Base-by-base conservation (phyloP, 208 protist species). In the Crithidia brevicula region DNA sequence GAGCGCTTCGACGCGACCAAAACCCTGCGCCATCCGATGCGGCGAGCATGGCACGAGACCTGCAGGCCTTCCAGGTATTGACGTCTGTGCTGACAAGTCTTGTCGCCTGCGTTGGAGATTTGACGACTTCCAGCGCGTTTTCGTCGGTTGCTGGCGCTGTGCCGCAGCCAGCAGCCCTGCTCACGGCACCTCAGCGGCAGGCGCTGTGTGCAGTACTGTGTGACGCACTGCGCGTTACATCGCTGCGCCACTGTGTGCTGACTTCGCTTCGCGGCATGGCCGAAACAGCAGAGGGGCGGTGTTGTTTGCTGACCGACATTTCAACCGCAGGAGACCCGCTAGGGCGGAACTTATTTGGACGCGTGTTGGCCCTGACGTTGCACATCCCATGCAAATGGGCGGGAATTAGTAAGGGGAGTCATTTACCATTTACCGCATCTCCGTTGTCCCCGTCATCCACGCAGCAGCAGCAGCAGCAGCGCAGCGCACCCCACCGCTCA, bases 321-420 rank as follows among this genome's bases (percentile, higher is more conserved):
- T 62, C 58, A 27, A 54, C 52, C 28, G 51, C 74, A 1, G 85
- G 85, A 1, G 85, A 91, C 23, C 82, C 85, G 9, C 58, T 88
- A 22, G 62, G 74, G 4, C 88, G 88, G 4, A 88, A 67, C n/a
- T 65, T 74, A 51, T 94, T 94, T 67, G 88, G 88, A 6, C 82
- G 88, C 45, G 59, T 91, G 11, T 51, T 94, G 23, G 76, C 69
- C 4, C 38, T 89, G 31, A 89, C 83, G 27, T 67, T 93, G 38
- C 69, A 61, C 23, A 66, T 86, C 22, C 65, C 71, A 3, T 66
- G 54, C 16, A 20, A 68, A 6, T 77, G 64, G 74, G 40, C 46
- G 18, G 28, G 23, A 4, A 1, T 9, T 23, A 34, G 10, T n/a
- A n/a, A n/a, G n/a, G n/a, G n/a, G n/a, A n/a, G n/a, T n/a, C n/a